Evolutionary conservation across 2,329 filamentous ascomycete genomes (phyloP).

Genomic region (Colletotrichum nymphaeae): DNA sequence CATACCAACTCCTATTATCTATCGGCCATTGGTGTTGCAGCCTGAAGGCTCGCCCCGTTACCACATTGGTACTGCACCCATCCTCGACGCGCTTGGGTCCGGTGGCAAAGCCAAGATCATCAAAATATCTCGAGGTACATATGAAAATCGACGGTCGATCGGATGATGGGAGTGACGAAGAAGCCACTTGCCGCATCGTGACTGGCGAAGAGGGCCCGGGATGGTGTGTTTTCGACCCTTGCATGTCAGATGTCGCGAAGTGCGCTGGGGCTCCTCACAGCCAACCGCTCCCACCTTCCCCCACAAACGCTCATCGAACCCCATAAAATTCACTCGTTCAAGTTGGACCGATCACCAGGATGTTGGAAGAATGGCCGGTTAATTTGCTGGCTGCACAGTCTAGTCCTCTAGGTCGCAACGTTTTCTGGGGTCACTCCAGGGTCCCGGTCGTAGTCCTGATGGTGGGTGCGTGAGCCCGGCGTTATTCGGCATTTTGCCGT

Average conservation of each 20-base stretch:
- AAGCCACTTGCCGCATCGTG: constrained; percentile 21
- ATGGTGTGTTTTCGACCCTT: constrained; percentile 29
- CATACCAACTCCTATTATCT: neutral
- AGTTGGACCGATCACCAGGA: neutral
- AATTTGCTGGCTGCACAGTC: constrained; percentile 16
- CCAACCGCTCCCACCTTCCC: constrained; percentile 12
- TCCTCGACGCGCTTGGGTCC: neutral
- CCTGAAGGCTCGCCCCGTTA: neutral
- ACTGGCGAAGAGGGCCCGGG: constrained; percentile 6
- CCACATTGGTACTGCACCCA: neutral
- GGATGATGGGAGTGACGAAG: constrained; percentile 10
- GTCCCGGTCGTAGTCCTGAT: constrained; percentile 2
- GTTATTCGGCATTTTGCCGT: constrained; percentile 11
- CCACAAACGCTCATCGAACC: constrained; percentile 15
- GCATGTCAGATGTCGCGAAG: constrained; percentile 27
- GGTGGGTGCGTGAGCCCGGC: constrained; percentile 10
- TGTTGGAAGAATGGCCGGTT: constrained; percentile 31
- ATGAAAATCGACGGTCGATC: neutral
- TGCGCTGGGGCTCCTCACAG: constrained; percentile 3
- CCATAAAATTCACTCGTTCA: constrained; percentile 6
- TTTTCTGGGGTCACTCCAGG: constrained; percentile 22
- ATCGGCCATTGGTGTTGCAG: neutral
- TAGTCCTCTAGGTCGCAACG: neutral
- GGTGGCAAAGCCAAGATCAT: constrained; percentile 24
- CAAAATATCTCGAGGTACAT: neutral